Conservation (phyloP, 345 rosid genomes). For the Pistacia integerrima region DNA sequence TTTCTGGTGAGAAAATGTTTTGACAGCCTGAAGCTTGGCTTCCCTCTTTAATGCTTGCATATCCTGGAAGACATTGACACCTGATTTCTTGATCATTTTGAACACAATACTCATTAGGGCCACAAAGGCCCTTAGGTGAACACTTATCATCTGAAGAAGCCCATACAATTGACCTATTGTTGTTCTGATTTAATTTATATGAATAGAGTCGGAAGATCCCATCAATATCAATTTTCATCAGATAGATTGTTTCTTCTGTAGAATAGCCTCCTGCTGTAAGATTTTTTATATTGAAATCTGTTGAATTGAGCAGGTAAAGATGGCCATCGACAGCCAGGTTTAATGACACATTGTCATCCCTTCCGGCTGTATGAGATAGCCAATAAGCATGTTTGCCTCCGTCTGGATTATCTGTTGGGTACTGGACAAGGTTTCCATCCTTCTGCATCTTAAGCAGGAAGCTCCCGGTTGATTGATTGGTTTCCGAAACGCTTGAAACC, state of each 20-base stretch:
- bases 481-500: conserved; percentile 16
- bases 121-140: neutral
- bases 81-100: neutral
- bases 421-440: conserved; percentile 37
- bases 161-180: conserved; percentile 3
- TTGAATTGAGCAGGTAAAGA: conserved; percentile 10
- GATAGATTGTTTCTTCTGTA: neutral
- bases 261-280: conserved; percentile 7
- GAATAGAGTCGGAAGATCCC: conserved; percentile 30
- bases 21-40: conserved; percentile 11
- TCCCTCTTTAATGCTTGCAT: neutral
- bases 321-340: neutral
- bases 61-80: conserved; percentile 27
- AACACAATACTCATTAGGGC: neutral
- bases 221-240: conserved; percentile 16
- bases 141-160: neutral
- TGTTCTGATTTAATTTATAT: neutral
- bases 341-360: conserved; percentile 14
- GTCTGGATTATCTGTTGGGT: conserved; percentile 17
- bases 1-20: conserved; percentile 1
- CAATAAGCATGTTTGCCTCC: neutral
- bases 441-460: conserved; percentile 28
- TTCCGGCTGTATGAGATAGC: neutral
- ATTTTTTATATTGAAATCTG: neutral
- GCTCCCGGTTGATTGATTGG: conserved; percentile 20